Conservation (phyloP, 2,329 filamentous ascomycete species). For the Cladosporium sp. region DNA sequence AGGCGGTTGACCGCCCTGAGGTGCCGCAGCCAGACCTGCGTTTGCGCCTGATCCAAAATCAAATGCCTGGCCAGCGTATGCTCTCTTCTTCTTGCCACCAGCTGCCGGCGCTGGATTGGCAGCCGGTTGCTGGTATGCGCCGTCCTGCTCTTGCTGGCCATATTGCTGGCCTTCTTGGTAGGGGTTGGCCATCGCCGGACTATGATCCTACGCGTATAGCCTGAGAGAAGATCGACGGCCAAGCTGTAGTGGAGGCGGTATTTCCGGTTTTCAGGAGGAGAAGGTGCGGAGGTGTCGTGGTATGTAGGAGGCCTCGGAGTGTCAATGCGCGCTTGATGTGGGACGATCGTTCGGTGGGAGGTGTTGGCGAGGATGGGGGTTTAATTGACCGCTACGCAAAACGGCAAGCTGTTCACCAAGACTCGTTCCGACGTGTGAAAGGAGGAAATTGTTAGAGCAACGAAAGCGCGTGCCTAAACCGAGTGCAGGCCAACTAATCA, state of each 20-base stretch:
- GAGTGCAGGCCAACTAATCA: no score
- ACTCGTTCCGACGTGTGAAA: no score
- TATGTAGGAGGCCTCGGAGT: constrained; percentile 5
- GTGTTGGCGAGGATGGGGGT: no score
- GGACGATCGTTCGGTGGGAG: background rate
- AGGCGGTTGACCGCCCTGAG: constrained; percentile 32
- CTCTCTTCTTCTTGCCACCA: constrained; percentile 74
- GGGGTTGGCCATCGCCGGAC: constrained; percentile 8
- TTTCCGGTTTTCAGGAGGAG: background rate
- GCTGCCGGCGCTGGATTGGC: constrained; percentile 19
- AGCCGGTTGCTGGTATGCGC: constrained; percentile 18
- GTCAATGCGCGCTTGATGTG: background rate
- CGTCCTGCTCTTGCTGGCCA: constrained; percentile 14
- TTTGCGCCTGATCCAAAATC: constrained; percentile 88
- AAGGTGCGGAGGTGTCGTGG: background rate
- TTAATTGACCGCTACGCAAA: no score
- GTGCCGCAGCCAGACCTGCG: constrained; percentile 33
- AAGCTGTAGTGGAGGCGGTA: background rate
- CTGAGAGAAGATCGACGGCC: background rate
- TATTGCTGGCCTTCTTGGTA: constrained; percentile 13
- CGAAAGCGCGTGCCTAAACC: no score
- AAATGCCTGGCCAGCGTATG: constrained; percentile 90
- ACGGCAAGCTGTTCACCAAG: no score
- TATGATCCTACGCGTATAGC: no score
- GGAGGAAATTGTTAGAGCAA: no score